A percentile compares a stretch with the other conserved stretches of the same genome.
These are phyloP conservation scores for Globisporangium alternatum DNA, from an alignment of 352 stramenopile species.

Conservation along the genomic window DNA sequence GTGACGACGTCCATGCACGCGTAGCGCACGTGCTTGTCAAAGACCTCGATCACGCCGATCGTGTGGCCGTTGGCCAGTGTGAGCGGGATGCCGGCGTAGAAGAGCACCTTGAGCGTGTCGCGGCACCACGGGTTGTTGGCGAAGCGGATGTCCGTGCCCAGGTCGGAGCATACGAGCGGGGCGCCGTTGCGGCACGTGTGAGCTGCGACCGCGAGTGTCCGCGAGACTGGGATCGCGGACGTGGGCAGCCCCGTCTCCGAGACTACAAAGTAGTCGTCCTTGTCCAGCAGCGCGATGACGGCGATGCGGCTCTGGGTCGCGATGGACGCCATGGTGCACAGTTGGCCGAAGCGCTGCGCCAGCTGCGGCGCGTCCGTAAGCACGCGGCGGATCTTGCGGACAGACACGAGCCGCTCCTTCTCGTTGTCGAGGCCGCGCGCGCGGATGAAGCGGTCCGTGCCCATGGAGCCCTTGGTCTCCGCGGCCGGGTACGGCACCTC, in stretches of 20 bases:
- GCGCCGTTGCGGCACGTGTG: slow-evolving; percentile 53
- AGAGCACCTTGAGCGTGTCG: slow-evolving; percentile 37
- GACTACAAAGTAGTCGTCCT: slow-evolving; percentile 65
- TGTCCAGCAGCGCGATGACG: slow-evolving; percentile 66
- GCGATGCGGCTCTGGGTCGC: slow-evolving; percentile 66
- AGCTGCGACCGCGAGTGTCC: slow-evolving; percentile 33
- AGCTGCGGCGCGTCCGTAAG: slow-evolving; percentile 38
- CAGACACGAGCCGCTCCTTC: slow-evolving; percentile 38
- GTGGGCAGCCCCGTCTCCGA: slow-evolving; percentile 34
- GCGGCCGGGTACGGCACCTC: slow-evolving; percentile 58
- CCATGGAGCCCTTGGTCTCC: slow-evolving; percentile 22
- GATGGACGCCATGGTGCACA: slow-evolving; percentile 76
- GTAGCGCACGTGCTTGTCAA: slow-evolving; percentile 35
- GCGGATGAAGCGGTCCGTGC: slow-evolving; percentile 35
- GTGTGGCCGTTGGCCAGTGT: slow-evolving; percentile 49
- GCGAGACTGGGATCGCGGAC: slow-evolving; percentile 40
- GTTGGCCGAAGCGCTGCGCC: slow-evolving; percentile 52
- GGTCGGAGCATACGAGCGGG: slow-evolving; percentile 56
- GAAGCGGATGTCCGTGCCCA: slow-evolving; percentile 49
- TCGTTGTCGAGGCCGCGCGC: slow-evolving; percentile 59
- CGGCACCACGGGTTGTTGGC: slow-evolving; percentile 41
- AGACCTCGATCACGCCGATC: slow-evolving; percentile 59
- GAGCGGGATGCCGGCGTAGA: slow-evolving; percentile 73
- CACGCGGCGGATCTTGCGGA: slow-evolving; percentile 40
- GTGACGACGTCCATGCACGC: slow-evolving; percentile 47